Percentiles rank a stretch among this genome's conserved stretches.
These are phyloP conservation scores for Beauveria rudraprayagi DNA, from an alignment of 2,329 filamentous ascomycete species.

Conservation along the genomic window DNA sequence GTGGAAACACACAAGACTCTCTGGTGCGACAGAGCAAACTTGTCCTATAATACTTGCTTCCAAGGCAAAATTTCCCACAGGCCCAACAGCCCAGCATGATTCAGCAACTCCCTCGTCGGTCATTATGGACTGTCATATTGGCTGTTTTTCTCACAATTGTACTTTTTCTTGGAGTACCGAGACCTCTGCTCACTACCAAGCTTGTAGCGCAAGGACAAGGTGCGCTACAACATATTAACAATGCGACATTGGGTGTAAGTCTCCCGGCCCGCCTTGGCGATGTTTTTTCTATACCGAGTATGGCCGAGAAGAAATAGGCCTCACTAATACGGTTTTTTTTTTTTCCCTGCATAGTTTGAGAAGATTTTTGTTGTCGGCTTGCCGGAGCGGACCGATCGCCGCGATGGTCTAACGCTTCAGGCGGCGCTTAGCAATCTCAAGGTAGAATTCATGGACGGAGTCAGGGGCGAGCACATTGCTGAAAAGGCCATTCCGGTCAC, in stretches of 20 bases:
- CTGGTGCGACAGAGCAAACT: too few species aligned
- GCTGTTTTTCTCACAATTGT: not conserved
- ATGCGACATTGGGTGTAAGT: conserved; percentile 6
- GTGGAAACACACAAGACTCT: too few species aligned
- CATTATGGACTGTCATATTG: not conserved
- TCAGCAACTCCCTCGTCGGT: not conserved
- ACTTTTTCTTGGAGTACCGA: not conserved
- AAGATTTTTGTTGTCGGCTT: conserved; percentile 47
- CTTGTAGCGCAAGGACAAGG: not conserved
- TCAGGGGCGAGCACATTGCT: conserved; percentile 28
- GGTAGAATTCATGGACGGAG: conserved; percentile 39
- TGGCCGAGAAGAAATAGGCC: too few species aligned
- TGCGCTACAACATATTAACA: not conserved
- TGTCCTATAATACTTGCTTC: too few species aligned
- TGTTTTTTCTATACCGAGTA: too few species aligned
- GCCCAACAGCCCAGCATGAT: not conserved
- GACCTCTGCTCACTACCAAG: not conserved
- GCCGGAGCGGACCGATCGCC: conserved; percentile 40
- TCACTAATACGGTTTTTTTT: too few species aligned
- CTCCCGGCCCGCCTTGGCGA: too few species aligned
- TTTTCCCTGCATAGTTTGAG: conserved; percentile 33
- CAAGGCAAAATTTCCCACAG: too few species aligned
- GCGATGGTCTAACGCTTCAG: conserved; percentile 40
- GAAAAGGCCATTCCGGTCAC: conserved; percentile 30
- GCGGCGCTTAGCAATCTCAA: conserved; percentile 36